phyloP scores from a whole-genome alignment of 305 asterid species.

The Fraxinus baroniana region DNA sequence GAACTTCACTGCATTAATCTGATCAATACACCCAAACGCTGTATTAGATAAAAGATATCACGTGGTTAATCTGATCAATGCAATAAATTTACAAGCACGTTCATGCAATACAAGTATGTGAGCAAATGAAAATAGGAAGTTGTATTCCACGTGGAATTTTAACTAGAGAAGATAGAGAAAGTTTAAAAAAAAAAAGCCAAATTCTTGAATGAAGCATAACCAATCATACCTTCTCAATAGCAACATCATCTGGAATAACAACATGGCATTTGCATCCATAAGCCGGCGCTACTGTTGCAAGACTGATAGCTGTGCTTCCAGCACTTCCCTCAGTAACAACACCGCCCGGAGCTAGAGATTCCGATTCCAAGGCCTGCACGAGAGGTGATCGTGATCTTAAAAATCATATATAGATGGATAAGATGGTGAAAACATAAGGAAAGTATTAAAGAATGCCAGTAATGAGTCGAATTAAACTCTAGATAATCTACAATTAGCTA shows the following conservation, averaged over 20 bases:
- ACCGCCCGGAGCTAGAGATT: slow-evolving; percentile 75
- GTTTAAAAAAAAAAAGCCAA: neutral
- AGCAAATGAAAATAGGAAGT: neutral
- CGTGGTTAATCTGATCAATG: too few relatives aligned
- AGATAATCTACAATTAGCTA: neutral
- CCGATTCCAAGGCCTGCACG: slow-evolving; percentile 73
- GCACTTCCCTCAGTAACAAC: slow-evolving; percentile 97
- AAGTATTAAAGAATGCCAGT: neutral
- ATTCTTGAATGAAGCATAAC: neutral
- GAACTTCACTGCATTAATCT: neutral
- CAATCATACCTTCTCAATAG: slow-evolving; percentile 74
- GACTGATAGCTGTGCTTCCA: slow-evolving; percentile 96
- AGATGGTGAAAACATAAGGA: neutral
- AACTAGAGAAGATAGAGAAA: neutral
- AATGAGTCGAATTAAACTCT: neutral
- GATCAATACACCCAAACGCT: neutral
- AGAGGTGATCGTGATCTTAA: neutral
- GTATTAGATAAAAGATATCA: neutral
- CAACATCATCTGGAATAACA: slow-evolving; percentile 95
- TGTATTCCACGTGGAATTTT: neutral
- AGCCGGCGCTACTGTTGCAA: slow-evolving; percentile 93
- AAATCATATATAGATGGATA: neutral
- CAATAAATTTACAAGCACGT: neutral
- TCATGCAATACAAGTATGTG: neutral
- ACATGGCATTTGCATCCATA: slow-evolving; percentile 95